Percentiles rank a stretch among this genome's conserved stretches.
phyloP scores from a whole-genome alignment of 768 basidiomycete genomes.

The Leucosporidium creatinivorum region DNA sequence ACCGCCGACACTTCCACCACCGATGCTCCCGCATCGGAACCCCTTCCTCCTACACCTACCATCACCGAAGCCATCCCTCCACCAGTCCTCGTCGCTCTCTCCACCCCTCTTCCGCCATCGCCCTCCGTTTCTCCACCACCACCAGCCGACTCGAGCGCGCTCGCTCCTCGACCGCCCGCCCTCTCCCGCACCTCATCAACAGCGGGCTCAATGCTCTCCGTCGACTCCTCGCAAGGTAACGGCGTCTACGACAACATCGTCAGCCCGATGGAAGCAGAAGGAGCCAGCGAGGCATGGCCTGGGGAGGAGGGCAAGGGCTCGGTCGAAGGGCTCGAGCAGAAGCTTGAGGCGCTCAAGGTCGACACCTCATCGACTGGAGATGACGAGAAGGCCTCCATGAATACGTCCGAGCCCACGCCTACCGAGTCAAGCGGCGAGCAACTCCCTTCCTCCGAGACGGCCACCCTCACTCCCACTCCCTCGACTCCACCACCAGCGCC shows the following conservation, averaged over 20 bases:
- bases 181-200: constrained; percentile 11
- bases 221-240: not conserved
- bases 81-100: not conserved
- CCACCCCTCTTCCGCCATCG: constrained; percentile 15
- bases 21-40: not conserved
- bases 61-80: not conserved
- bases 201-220: constrained; percentile 4
- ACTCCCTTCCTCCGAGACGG: not conserved
- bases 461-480: not conserved
- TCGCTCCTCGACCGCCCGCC: not conserved
- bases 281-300: constrained; percentile 10
- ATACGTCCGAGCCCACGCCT: too few species aligned
- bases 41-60: not conserved
- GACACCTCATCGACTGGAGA: too few species aligned
- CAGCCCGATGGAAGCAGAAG: constrained; percentile 27
- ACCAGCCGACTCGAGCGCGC: not conserved
- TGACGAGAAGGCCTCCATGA: too few species aligned
- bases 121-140: not conserved
- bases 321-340: constrained; percentile 3
- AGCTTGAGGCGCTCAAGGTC: constrained; percentile 14
- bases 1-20: not conserved
- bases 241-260: constrained; percentile 23
- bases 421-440: too few species aligned
- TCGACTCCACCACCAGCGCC: not conserved
- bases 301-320: constrained; percentile 3